Conservation (phyloP, 2,329 filamentous ascomycete genomes). For the Aspergillus japonicus region DNA sequence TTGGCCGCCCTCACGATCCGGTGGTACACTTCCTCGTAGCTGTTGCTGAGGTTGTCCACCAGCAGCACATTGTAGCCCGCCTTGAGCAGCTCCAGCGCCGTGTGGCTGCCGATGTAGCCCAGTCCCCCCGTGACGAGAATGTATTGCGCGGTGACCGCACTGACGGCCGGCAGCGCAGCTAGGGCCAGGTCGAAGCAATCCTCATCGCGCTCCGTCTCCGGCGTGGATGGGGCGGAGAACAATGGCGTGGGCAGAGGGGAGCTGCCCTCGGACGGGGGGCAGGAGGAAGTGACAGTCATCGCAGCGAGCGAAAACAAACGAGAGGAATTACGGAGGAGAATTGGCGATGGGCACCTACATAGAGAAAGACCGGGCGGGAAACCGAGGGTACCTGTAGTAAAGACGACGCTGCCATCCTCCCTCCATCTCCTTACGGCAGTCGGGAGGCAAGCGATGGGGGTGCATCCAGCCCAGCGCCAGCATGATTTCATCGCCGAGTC, state of each 20-base stretch:
- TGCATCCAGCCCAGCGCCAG: neutral
- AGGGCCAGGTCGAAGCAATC: constrained; percentile 4
- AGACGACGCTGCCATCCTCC: neutral
- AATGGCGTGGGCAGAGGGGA: constrained; percentile 8
- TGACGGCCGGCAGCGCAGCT: neutral
- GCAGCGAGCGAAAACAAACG: neutral
- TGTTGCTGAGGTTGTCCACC: constrained; percentile 40
- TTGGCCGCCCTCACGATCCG: constrained; percentile 31
- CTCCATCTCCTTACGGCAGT: neutral
- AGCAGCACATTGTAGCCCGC: constrained; percentile 39
- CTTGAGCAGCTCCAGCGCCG: constrained; percentile 38
- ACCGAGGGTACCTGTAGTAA: neutral
- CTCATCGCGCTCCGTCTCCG: constrained; percentile 9
- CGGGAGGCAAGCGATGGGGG: neutral
- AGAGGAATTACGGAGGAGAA: neutral
- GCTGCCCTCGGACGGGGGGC: neutral
- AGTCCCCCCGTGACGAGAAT: constrained; percentile 42
- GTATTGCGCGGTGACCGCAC: constrained; percentile 34
- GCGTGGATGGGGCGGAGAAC: constrained; percentile 10
- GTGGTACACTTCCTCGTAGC: constrained; percentile 32
- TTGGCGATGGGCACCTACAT: neutral
- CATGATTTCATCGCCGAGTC: neutral
- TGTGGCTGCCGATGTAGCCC: constrained; percentile 42
- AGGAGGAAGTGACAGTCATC: neutral
- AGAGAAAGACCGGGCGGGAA: neutral